A percentile compares a stretch with the other conserved stretches of the same genome.
Conservation (phyloP, 208 protist genomes). For the Acanthamoeba castellanii region DNA sequence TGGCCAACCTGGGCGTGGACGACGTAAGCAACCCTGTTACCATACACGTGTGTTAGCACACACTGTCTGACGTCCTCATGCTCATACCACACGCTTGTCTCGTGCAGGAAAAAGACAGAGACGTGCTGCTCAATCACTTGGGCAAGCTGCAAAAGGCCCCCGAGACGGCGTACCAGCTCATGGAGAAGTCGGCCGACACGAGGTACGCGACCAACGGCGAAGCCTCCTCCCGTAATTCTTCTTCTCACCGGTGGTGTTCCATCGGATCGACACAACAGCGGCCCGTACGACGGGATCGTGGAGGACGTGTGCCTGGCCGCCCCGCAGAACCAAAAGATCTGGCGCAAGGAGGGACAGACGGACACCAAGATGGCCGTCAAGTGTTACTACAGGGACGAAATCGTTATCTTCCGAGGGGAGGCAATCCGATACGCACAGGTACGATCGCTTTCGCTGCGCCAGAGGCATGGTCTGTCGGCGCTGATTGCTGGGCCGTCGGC, state of each 20-base stretch:
- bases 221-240: too few species aligned
- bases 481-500: too few species aligned
- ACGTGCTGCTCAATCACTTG: background rate
- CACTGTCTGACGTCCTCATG: too few species aligned
- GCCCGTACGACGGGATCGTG: background rate
- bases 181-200: too few species aligned
- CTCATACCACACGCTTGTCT: background rate
- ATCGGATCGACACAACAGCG: background rate
- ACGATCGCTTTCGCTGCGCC: background rate
- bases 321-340: conserved; percentile 26
- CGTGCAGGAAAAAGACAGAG: background rate
- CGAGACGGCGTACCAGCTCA: conserved; percentile 3
- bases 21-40: background rate
- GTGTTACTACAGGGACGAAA: conserved; percentile 52
- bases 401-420: conserved; percentile 17
- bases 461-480: too few species aligned
- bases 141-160: conserved; percentile 4
- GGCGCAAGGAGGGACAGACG: background rate
- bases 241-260: too few species aligned
- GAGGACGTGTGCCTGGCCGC: background rate
- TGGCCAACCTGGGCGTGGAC: conserved; percentile 21
- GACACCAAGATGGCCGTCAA: conserved; percentile 29
- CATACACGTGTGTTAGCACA: too few species aligned
- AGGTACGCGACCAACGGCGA: too few species aligned
- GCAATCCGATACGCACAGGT: background rate